These are phyloP conservation scores for Exsudoporus floridanus DNA, from an alignment of 1,284 basidiomycete species.

Conservation along the genomic window DNA sequence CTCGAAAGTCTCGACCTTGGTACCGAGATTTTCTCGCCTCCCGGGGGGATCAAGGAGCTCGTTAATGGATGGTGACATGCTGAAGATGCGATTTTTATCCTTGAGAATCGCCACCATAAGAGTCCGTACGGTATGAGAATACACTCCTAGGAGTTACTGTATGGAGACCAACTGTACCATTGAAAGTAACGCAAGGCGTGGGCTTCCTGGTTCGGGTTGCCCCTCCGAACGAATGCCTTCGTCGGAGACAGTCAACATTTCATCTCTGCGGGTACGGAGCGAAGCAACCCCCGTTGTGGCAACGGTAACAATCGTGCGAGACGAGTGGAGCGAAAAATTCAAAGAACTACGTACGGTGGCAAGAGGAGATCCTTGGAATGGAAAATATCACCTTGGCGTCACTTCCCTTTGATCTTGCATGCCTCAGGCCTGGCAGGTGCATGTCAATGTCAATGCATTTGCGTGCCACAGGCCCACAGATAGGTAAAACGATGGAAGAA, in stretches of 20 bases:
- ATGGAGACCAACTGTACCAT: not conserved
- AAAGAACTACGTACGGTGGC: not conserved
- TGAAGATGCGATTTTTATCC: no score
- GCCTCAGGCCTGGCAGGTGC: no score
- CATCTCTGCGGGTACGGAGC: not conserved
- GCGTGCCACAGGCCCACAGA: not conserved
- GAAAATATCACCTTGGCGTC: slow-evolving; percentile 5
- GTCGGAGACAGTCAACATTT: not conserved
- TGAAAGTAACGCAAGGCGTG: not conserved
- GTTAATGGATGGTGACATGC: no score
- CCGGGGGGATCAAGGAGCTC: no score
- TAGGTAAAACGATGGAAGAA: no score
- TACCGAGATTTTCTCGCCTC: no score
- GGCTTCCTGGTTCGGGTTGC: not conserved
- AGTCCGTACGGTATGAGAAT: no score
- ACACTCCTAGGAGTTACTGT: no score
- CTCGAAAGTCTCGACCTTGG: no score
- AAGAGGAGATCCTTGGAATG: not conserved
- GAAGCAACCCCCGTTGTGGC: not conserved
- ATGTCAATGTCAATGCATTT: not conserved
- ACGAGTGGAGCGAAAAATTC: not conserved
- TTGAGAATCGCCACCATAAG: no score
- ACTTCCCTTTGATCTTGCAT: not conserved
- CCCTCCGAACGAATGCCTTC: no score
- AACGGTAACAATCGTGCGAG: not conserved